Conservation (phyloP, 805 yeast species). For the Dipodascopsis uninucleata region DNA sequence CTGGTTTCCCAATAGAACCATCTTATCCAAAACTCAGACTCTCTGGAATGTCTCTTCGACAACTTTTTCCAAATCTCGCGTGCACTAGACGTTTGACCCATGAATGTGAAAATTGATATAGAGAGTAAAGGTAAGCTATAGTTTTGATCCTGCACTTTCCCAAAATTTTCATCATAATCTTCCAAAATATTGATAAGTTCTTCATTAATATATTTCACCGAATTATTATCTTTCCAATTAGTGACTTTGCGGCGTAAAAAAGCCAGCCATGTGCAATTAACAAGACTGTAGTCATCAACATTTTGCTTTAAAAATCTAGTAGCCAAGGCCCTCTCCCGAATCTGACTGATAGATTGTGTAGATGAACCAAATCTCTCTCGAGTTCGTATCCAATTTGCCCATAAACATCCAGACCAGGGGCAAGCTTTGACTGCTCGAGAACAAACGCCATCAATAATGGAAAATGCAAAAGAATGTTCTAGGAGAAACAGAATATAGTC, state of each 20-base stretch:
- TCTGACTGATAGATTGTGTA: slow-evolving; percentile 4
- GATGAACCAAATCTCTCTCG: slow-evolving; percentile 12
- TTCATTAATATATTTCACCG: background rate
- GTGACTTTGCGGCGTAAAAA: slow-evolving; percentile 9
- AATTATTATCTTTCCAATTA: slow-evolving; percentile 2
- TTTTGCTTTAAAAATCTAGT: slow-evolving; percentile 7
- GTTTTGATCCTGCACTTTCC: slow-evolving; percentile 4
- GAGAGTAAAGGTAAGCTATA: slow-evolving; percentile 12
- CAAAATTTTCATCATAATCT: background rate
- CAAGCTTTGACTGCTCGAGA: slow-evolving; percentile 30
- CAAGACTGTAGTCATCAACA: slow-evolving; percentile 13
- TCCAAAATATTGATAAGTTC: background rate
- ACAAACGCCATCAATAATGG: slow-evolving; percentile 11
- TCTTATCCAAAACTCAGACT: slow-evolving; percentile 49
- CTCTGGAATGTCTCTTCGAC: slow-evolving; percentile 34
- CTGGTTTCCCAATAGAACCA: slow-evolving; percentile 41
- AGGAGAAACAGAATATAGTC: slow-evolving; percentile 31
- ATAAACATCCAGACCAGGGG: slow-evolving; percentile 30
- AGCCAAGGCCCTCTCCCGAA: slow-evolving; percentile 15
- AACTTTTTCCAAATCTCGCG: slow-evolving; percentile 29
- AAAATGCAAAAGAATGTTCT: slow-evolving; percentile 14
- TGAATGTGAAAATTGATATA: slow-evolving; percentile 9
- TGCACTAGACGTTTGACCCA: slow-evolving; percentile 3
- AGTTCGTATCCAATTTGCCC: slow-evolving; percentile 29
- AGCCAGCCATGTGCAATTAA: slow-evolving; percentile 18